Percentiles rank a stretch among this genome's conserved stretches.
phyloP scores from a whole-genome alignment of 495 filamentous ascomycete species.

The Lasiosphaeria hispida region DNA sequence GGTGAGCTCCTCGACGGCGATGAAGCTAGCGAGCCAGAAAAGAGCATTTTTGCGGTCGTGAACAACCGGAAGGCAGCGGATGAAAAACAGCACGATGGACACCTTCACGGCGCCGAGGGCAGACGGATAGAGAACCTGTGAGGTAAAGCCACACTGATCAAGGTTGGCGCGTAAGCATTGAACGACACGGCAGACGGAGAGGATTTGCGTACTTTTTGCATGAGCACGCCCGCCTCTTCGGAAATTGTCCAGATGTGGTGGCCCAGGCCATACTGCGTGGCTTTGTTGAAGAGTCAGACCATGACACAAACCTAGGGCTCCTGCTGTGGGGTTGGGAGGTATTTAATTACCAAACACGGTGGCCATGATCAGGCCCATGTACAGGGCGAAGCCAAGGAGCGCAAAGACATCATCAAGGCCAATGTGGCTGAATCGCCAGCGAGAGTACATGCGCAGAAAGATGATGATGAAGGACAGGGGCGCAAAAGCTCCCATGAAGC shows the following conservation, averaged over 20 bases:
- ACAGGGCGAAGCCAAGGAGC: too few species aligned
- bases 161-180: neutral
- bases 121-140: neutral
- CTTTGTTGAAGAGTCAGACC: neutral
- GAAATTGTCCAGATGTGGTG: neutral
- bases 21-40: neutral
- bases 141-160: neutral
- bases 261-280: neutral
- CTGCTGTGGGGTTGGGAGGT: too few species aligned
- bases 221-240: neutral
- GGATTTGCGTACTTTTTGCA: neutral
- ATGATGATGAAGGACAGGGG: too few species aligned
- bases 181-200: neutral
- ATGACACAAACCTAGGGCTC: too few species aligned
- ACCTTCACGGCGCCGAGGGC: neutral
- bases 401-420: too few species aligned
- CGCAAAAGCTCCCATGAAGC: too few species aligned
- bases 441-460: too few species aligned
- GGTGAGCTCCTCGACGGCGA: neutral
- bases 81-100: neutral
- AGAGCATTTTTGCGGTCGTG: neutral
- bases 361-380: too few species aligned
- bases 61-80: neutral
- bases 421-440: too few species aligned
- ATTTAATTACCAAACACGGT: too few species aligned